Evolutionary conservation across 2,329 filamentous ascomycete species (phyloP), one percentile per base, ranked within the genome.

Genomic region (Hypoxylon sp.): DNA sequence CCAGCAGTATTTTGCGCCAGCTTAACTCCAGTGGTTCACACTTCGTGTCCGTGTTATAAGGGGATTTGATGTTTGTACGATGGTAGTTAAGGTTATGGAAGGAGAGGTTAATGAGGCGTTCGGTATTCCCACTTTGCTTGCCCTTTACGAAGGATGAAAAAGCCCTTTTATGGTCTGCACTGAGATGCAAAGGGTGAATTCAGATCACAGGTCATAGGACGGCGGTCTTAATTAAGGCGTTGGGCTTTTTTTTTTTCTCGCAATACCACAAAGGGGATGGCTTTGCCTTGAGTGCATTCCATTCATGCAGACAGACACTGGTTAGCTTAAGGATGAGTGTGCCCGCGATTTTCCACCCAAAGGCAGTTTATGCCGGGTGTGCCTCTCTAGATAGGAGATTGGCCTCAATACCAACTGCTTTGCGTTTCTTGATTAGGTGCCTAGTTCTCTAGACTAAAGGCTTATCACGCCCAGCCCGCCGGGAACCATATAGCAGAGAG

Each of bases 381-480:
- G 30, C 50, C 48, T 61, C 27, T 30, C 37, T 53, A 53, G 20
- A 17, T 62, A 53, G 50, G 49, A 62, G 22, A 55, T 46, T 35
- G 20, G 20, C 44, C 40, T 44, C 55, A 62, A 62, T 62, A 37
- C 50, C 22, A 62, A 55, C 25, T 54, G 50, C 31, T 55, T 62
- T 49, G 20, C 44, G 42, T 35, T 55, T 62, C 25, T 49, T 49
- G 37, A 27, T 30, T 37, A 37, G 17, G 31, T 33, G 11, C 31
- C 40, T 44, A 22, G 2, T 44, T 8, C 17, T 20, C 2, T 11
- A 22, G 40, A 11, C 40, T 22, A 20, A 44, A 42, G 11, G 40
- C 11, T 7, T 22, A 22, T 13, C 8, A 44, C 10, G 10, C 14
- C 40, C 11, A 44, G 10, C 17, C 10, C 14, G 2, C 14, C 40